Evolutionary conservation across 257 asterid genomes (phyloP).

Genomic region (Dorcoceras hygrometricum): DNA sequence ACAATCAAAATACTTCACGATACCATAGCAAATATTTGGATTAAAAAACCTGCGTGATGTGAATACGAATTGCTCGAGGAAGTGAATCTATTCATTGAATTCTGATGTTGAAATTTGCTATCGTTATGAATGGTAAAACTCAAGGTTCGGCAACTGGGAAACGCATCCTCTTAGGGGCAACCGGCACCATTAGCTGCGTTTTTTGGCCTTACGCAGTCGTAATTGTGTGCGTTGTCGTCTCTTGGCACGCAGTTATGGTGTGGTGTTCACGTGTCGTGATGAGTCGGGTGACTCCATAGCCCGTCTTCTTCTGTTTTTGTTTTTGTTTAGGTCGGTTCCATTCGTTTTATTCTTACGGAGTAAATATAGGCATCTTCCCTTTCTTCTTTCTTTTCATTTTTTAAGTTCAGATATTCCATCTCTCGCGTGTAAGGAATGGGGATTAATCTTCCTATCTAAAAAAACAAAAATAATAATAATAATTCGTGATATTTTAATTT

Average conservation of each 20-base stretch:
- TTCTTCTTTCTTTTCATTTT: no score
- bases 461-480: no score
- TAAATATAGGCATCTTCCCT: no score
- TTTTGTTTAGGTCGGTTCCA: not conserved
- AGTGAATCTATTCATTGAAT: not conserved
- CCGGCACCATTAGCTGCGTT: not conserved
- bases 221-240: not conserved
- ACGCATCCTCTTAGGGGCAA: not conserved
- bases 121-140: not conserved
- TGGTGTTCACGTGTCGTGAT: conserved; percentile 24
- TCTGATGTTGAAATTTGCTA: not conserved
- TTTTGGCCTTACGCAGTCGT: conserved; percentile 9
- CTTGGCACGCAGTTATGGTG: conserved; percentile 10
- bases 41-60: not conserved
- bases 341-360: not conserved
- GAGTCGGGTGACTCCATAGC: not conserved
- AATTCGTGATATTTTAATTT: no score
- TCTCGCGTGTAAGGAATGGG: not conserved
- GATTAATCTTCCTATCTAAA: not conserved
- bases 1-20: conserved; percentile 17
- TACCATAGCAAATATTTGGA: not conserved
- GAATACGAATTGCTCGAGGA: not conserved
- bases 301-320: not conserved
- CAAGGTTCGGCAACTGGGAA: not conserved
- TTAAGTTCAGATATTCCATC: not conserved